Percentiles rank a stretch among this genome's conserved stretches.
Evolutionary conservation across 2,329 filamentous ascomycete genomes (phyloP).

Genomic region (Zymoseptoria ardabiliae): DNA sequence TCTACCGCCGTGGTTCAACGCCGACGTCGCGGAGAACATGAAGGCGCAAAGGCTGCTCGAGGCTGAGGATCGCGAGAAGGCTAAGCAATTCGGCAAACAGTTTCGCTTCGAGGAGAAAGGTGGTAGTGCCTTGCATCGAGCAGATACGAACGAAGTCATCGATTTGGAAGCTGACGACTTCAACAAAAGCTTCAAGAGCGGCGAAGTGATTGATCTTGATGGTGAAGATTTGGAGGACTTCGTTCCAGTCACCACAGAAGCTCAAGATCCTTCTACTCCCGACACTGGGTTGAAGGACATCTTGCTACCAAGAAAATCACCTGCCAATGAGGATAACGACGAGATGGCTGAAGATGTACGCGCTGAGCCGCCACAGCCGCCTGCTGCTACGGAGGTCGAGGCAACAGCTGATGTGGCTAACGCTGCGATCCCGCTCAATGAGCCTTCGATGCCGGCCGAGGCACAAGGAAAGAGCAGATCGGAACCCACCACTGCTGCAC

Average conservation of each 20-base stretch:
- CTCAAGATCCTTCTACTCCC: neutral
- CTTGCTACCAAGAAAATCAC: neutral
- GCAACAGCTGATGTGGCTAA: neutral
- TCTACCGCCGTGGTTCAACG: slow-evolving; percentile 67
- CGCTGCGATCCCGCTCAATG: neutral
- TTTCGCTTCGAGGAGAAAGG: slow-evolving; percentile 51
- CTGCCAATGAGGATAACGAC: slow-evolving; percentile 2
- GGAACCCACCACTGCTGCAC: neutral
- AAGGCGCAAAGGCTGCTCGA: slow-evolving; percentile 33
- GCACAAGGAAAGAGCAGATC: neutral
- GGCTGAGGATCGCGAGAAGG: slow-evolving; percentile 45
- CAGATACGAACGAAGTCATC: slow-evolving; percentile 44
- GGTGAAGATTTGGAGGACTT: slow-evolving; percentile 12
- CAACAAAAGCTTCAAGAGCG: slow-evolving; percentile 28
- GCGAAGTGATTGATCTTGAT: slow-evolving; percentile 36
- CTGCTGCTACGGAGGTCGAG: neutral
- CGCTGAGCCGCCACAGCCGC: slow-evolving; percentile 3
- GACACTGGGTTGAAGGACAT: neutral
- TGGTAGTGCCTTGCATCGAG: slow-evolving; percentile 48
- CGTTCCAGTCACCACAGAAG: neutral
- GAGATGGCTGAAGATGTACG: slow-evolving; percentile 7
- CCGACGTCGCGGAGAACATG: slow-evolving; percentile 55
- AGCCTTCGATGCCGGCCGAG: neutral
- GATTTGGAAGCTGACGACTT: slow-evolving; percentile 39
- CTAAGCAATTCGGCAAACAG: slow-evolving; percentile 49